Evolutionary conservation across 805 yeast species (phyloP).

Genomic region (Kuraishia floccosa): DNA sequence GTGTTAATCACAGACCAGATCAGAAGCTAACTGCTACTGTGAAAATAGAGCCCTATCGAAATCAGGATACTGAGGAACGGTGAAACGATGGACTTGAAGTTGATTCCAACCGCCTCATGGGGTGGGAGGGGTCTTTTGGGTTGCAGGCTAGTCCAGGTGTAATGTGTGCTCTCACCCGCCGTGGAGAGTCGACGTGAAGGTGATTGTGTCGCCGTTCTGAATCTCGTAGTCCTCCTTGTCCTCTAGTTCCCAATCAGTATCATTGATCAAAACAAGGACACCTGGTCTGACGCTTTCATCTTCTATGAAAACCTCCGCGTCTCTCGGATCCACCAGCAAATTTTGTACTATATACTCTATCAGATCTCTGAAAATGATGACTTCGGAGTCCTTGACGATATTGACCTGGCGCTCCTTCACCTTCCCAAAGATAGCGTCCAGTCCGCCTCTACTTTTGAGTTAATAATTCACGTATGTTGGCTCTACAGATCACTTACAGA

Average conservation of each 20-base stretch:
- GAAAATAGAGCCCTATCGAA: constrained; percentile 9
- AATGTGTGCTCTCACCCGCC: constrained; percentile 54
- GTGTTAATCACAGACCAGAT: too few species aligned
- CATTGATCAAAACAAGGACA: constrained; percentile 81
- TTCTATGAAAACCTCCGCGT: constrained; percentile 66
- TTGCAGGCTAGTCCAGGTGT: constrained; percentile 40
- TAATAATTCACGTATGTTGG: not conserved
- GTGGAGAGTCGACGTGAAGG: constrained; percentile 88
- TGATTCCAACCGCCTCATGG: constrained; percentile 46
- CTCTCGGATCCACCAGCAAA: constrained; percentile 49
- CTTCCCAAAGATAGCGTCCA: constrained; percentile 66
- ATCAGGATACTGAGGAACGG: constrained; percentile 12
- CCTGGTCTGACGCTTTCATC: constrained; percentile 86
- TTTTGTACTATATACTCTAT: constrained; percentile 40
- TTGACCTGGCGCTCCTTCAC: constrained; percentile 33
- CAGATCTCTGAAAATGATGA: constrained; percentile 32
- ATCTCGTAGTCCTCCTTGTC: constrained; percentile 78
- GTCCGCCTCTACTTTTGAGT: constrained; percentile 47
- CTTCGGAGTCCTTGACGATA: constrained; percentile 16
- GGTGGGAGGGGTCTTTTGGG: constrained; percentile 61
- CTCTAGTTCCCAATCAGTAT: constrained; percentile 94
- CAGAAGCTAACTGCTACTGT: too few species aligned
- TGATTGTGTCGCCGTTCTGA: constrained; percentile 63
- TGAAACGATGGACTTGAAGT: constrained; percentile 19
- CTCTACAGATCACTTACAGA: constrained; percentile 13